Evolutionary conservation across 2,329 filamentous ascomycete species (phyloP).

Genomic region (Penicillium sp.): DNA sequence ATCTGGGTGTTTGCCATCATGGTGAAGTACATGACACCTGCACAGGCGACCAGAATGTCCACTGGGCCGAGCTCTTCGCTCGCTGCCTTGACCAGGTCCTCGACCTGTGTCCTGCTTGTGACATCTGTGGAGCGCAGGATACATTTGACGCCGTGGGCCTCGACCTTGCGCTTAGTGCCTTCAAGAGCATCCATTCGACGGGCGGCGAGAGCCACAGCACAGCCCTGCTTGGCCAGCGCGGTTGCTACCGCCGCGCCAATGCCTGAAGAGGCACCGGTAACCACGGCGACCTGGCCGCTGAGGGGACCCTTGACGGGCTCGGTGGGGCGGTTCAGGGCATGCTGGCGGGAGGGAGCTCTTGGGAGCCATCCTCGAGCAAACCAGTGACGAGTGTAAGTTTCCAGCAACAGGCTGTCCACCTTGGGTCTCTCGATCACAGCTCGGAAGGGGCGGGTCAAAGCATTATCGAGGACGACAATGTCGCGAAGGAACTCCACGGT

Average conservation of each 20-base stretch:
- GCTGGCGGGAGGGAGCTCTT: constrained; percentile 58
- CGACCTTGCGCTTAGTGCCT: constrained; percentile 63
- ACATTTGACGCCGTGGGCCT: constrained; percentile 62
- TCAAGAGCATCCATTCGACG: constrained; percentile 71
- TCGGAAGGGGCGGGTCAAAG: constrained; percentile 63
- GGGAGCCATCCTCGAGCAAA: constrained; percentile 77
- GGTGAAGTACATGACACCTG: constrained; percentile 86
- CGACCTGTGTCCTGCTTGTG: constrained; percentile 66
- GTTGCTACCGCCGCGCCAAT: constrained; percentile 75
- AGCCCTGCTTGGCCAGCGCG: constrained; percentile 70
- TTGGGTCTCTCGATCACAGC: constrained; percentile 64
- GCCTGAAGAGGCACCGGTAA: constrained; percentile 79
- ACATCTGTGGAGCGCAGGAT: constrained; percentile 73
- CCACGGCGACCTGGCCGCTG: constrained; percentile 69
- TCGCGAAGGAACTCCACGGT: constrained; percentile 69
- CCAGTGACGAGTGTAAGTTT: constrained; percentile 79
- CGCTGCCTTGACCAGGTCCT: constrained; percentile 63
- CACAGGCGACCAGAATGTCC: constrained; percentile 78
- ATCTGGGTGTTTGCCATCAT: constrained; percentile 77
- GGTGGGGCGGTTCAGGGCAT: constrained; percentile 47
- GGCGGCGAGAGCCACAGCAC: constrained; percentile 71
- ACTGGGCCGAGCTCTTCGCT: constrained; percentile 67
- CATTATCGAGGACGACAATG: constrained; percentile 73
- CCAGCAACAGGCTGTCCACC: constrained; percentile 69
- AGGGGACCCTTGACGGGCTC: constrained; percentile 59